Percentiles rank a stretch among this genome's conserved stretches.
Evolutionary conservation across 2,329 filamentous ascomycete species (phyloP).

Genomic region (Cladosporium sphaerospermum): DNA sequence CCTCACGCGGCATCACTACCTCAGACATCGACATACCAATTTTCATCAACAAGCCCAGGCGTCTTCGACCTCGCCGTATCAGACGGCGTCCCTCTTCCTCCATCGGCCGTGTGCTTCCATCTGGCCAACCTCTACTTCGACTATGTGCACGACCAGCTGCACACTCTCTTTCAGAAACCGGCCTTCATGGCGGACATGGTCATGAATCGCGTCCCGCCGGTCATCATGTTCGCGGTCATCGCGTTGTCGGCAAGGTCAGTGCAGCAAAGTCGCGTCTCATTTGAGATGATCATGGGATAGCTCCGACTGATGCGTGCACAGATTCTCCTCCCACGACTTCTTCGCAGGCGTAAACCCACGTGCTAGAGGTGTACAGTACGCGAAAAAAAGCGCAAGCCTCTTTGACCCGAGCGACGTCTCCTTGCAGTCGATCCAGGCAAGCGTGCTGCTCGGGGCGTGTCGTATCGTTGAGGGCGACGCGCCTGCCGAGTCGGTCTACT

Average conservation of each 20-base stretch:
- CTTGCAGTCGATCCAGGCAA: conserved; percentile 6
- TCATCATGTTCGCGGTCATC: conserved; percentile 10
- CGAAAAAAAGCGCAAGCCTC: conserved; percentile 8
- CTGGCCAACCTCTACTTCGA: conserved; percentile 8
- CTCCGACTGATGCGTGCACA: background rate
- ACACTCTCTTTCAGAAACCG: conserved; percentile 9
- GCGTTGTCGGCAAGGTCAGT: conserved; percentile 6
- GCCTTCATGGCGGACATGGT: conserved; percentile 7
- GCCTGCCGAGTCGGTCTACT: conserved; percentile 6
- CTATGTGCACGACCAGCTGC: conserved; percentile 10
- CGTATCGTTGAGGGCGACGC: conserved; percentile 4
- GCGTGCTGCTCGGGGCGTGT: conserved; percentile 4
- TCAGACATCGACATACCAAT: background rate
- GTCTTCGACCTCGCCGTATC: background rate
- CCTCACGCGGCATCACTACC: conserved; percentile 5
- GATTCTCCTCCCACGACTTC: conserved; percentile 5
- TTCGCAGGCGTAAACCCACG: conserved; percentile 3
- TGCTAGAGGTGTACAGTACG: background rate
- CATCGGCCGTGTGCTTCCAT: conserved; percentile 7
- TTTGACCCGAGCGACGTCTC: conserved; percentile 10
- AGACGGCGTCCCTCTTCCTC: background rate
- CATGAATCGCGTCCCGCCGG: conserved; percentile 2
- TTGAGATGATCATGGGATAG: too few relatives aligned
- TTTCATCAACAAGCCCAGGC: background rate
- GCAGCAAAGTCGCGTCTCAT: too few relatives aligned